Evolutionary conservation across 2,329 filamentous ascomycete species (phyloP), one percentile per base, ranked within the genome.

Genomic region (Apiospora pterosperma): DNA sequence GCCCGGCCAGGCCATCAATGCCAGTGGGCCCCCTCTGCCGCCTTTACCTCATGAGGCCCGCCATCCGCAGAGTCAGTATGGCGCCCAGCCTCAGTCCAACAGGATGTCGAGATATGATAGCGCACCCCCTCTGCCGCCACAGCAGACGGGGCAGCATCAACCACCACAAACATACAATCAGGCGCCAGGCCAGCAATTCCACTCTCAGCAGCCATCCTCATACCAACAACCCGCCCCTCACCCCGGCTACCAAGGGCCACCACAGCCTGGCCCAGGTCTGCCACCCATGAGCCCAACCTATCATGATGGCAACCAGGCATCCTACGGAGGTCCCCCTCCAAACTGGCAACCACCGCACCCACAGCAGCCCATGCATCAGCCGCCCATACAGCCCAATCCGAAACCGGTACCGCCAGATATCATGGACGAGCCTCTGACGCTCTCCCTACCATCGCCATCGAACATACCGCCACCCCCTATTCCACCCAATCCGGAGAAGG

Each of bases 401-500:
- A 79, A 80, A 67, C 77, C 77, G 4, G 78, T 79, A n/a, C 82
- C 77, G 31, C 84, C 78, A 1, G 85, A 89, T 72, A 75, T 86
- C 31, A 82, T 89, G 70, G 86, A 88, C 67, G 85, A 85, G 63
- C 85, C 86, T 36, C 76, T 88, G 16, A 82, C 82, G 11, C 76
- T 87, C 28, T 71, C 80, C 19, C 78, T 85, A 14, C 82, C 85
- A 2, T 77, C 81, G 1, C 76, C 79, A 4, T 79, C 81, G 0
- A 79, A 84, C 25, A 75, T 88, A 8, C 84, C 90, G 6, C 88
- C 93, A 0, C 95, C 96, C 0, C 94, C 95, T 0, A 93, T 97
- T 36, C 95, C 96, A 0, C 94, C 93, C 0, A 99, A 99, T 72
- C 96, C 96, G 0, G 93, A 98, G 78, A 97, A 97, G 75, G 93